Percentiles rank a stretch among this genome's conserved stretches.
These are phyloP conservation scores for Pleurozium schreberi DNA, from an alignment of 225 moss, liverwort and hornwort genomes.

Conservation along the genomic window DNA sequence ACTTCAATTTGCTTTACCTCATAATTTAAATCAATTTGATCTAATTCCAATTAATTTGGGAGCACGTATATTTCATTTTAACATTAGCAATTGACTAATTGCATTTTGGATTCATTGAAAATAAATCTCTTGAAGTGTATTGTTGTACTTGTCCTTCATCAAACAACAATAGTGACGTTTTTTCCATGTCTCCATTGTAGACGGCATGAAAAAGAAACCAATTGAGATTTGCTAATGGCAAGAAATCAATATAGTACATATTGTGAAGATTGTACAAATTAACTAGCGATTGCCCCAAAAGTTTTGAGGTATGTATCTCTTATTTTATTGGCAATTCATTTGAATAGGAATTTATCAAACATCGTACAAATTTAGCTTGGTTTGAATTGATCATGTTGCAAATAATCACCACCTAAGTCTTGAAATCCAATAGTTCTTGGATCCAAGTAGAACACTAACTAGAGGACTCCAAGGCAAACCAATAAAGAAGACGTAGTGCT, in stretches of 20 bases:
- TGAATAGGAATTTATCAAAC: background rate
- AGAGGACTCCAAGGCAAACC: rapidly evolving
- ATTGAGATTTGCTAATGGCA: background rate
- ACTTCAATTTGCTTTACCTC: background rate
- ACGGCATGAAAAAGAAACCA: background rate
- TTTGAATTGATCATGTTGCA: background rate
- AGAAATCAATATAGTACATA: background rate
- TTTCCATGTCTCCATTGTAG: rapidly evolving
- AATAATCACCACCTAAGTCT: rapidly evolving
- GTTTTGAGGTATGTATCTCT: background rate
- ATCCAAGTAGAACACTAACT: rapidly evolving
- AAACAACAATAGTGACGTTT: background rate
- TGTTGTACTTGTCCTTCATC: background rate
- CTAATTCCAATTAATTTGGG: background rate
- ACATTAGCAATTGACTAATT: background rate
- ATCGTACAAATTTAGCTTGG: background rate
- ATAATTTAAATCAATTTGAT: background rate
- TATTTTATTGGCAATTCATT: background rate
- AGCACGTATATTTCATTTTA: background rate
- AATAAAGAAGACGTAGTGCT: rapidly evolving
- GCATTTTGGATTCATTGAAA: background rate
- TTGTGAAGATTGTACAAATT: rapidly evolving
- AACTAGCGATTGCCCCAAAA: rapidly evolving
- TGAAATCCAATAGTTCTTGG: background rate
- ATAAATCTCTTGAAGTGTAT: background rate